Evolutionary conservation across 495 filamentous ascomycete genomes (phyloP), one percentile per base, ranked within the genome.

Genomic region (Aspergillus ostianus): DNA sequence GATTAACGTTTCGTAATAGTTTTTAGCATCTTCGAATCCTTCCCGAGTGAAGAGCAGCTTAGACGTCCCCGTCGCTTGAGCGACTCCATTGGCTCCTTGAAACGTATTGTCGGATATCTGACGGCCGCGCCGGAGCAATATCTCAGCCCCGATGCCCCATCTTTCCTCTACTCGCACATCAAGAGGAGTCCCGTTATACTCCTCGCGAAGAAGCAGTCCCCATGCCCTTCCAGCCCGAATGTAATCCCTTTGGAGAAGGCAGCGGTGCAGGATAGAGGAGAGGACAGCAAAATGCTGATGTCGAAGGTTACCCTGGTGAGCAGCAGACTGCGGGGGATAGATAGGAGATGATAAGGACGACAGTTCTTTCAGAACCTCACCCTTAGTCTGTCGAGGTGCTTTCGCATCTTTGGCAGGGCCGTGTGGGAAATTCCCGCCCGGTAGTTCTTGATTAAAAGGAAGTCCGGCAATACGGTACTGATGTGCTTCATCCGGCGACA

Each of bases 81-180:
- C 21, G 6, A 19, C 23, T 26, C 53, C 50, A 51, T 20, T 45
- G 18, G 47, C 30, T 47, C 48, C 27, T 49, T 17, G 23, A 53
- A 36, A 20, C 47, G 48, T 21, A 20, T 41, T 58, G 13, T 67
- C 45, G 7, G 63, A 55, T 32, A 64, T 47, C 51, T 71, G 65
- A 57, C 62, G 56, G 58, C 71, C 68, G 64, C 77, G 71, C 15
- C 81, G 78, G 27, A 89, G 75, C 50, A 90, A 66, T 48, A 91
- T 76, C 63, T 90, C 88, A 17, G 87, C 87, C 26, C 87, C 88
- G 48, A 91, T 82, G 15, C 85, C 86, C 88, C 88, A 91, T 57
- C 83, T 73, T 8, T 75, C 80, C 56, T 79, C 77, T 19, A 53
- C 72, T 30, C 86, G 76, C 3, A 85, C 68, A 70, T 90, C 85